Evolutionary conservation across 169 alveolate species (phyloP).

Genomic region (Plasmodium blacklocki): DNA sequence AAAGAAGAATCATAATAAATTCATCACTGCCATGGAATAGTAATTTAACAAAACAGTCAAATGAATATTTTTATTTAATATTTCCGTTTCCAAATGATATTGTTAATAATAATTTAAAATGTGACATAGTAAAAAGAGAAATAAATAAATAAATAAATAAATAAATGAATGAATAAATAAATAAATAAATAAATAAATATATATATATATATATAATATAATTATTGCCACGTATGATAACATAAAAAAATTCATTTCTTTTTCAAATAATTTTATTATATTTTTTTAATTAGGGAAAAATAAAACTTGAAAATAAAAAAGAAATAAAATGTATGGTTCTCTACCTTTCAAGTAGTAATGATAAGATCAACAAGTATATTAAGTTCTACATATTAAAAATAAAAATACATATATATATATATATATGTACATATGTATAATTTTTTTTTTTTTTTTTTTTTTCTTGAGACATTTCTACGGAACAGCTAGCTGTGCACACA

Average conservation of each 20-base stretch:
- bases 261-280: no score
- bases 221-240: not conserved
- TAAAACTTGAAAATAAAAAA: slow-evolving; percentile 20
- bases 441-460: not conserved
- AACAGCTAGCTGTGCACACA: slow-evolving; percentile 29
- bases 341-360: slow-evolving; percentile 27
- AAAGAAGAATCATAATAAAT: slow-evolving; percentile 17
- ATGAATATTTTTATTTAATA: slow-evolving; percentile 40
- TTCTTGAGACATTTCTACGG: slow-evolving; percentile 6
- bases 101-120: slow-evolving; percentile 14
- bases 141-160: not conserved
- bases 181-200: not conserved
- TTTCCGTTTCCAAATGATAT: slow-evolving; percentile 34
- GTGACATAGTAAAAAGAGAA: slow-evolving; percentile 16
- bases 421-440: not conserved
- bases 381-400: not conserved
- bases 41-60: slow-evolving; percentile 3
- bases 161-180: not conserved
- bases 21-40: slow-evolving; percentile 21
- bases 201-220: not conserved
- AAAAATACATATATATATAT: not conserved
- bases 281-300: slow-evolving; percentile 35
- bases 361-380: not conserved
- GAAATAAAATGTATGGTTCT: slow-evolving; percentile 40
- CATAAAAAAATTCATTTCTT: not conserved